Percentiles rank a stretch among this genome's conserved stretches.
phyloP scores from a whole-genome alignment of 2,329 filamentous ascomycete species.

The Aureobasidium sp. region DNA sequence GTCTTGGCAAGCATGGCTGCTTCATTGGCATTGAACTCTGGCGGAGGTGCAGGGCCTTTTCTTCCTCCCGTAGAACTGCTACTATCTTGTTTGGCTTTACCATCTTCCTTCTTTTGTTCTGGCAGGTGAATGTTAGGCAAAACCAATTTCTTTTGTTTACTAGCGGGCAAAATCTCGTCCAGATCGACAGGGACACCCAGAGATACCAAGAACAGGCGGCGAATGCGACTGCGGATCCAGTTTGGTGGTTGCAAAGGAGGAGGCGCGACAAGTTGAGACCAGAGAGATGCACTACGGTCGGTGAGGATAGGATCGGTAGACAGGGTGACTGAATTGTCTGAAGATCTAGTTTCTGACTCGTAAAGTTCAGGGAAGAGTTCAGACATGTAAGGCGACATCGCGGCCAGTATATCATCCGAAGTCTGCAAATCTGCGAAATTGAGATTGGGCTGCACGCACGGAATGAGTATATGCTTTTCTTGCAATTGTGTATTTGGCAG shows the following conservation, averaged over 20 bases:
- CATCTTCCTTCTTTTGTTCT: constrained; percentile 24
- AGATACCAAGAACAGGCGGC: constrained; percentile 89
- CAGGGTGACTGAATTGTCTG: constrained; percentile 24
- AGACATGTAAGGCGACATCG: constrained; percentile 60
- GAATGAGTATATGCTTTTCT: not conserved
- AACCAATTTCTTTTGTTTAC: constrained; percentile 95
- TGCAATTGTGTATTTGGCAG: constrained; percentile 16
- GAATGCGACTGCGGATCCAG: constrained; percentile 94
- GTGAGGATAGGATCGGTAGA: constrained; percentile 58
- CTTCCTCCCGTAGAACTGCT: constrained; percentile 22
- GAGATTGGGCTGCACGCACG: constrained; percentile 15
- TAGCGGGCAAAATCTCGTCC: constrained; percentile 93
- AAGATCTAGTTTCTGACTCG: constrained; percentile 26
- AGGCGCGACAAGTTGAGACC: constrained; percentile 92
- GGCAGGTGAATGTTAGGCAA: constrained; percentile 64
- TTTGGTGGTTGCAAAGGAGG: constrained; percentile 92
- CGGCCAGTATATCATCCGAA: constrained; percentile 52
- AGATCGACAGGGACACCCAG: constrained; percentile 93
- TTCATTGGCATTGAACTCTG: constrained; percentile 70
- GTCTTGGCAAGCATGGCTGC: constrained; percentile 74
- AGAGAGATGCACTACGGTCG: constrained; percentile 79
- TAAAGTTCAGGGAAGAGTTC: constrained; percentile 55
- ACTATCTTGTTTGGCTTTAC: constrained; percentile 15
- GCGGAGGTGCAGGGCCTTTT: constrained; percentile 58
- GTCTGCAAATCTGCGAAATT: constrained; percentile 22